phyloP scores from a whole-genome alignment of 306 rosid genomes.

The Acmispon strigosus region DNA sequence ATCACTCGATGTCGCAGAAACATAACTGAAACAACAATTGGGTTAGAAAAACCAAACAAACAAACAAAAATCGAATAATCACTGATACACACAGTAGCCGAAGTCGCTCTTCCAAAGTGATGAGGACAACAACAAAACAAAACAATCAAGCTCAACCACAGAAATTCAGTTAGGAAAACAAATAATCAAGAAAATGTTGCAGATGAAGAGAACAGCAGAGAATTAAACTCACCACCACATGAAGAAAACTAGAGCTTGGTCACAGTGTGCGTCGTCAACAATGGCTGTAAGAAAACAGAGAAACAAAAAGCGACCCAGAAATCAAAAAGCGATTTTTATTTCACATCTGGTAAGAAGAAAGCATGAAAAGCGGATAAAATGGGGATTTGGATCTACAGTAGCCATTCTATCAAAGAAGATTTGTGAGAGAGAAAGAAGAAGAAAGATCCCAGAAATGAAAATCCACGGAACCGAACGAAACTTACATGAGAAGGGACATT shows the following conservation, averaged over 20 bases:
- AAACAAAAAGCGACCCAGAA: conserved; percentile 12
- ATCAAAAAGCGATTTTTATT: conserved; percentile 32
- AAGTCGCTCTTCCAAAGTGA: background rate
- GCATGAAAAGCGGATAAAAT: conserved; percentile 33
- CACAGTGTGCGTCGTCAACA: conserved; percentile 11
- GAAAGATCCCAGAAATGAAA: conserved; percentile 31
- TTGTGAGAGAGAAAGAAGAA: conserved; percentile 19
- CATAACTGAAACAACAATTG: background rate
- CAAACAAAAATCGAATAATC: background rate
- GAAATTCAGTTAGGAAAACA: too few species aligned
- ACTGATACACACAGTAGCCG: background rate
- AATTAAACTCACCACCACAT: conserved; percentile 15
- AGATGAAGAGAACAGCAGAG: background rate
- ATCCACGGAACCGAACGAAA: conserved; percentile 40
- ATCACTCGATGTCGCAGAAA: background rate
- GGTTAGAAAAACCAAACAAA: background rate
- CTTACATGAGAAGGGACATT: conserved; percentile 55
- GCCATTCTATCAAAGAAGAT: conserved; percentile 58
- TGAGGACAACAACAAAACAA: background rate
- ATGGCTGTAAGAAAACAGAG: background rate
- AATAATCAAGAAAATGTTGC: background rate
- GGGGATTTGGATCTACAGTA: conserved; percentile 64
- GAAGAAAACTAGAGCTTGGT: background rate
- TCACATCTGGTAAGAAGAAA: background rate
- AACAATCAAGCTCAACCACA: background rate